A percentile compares a stretch with the other conserved stretches of the same genome.
Evolutionary conservation across 1,284 basidiomycete genomes (phyloP).

Genomic region (Xerocomus amazonicus): DNA sequence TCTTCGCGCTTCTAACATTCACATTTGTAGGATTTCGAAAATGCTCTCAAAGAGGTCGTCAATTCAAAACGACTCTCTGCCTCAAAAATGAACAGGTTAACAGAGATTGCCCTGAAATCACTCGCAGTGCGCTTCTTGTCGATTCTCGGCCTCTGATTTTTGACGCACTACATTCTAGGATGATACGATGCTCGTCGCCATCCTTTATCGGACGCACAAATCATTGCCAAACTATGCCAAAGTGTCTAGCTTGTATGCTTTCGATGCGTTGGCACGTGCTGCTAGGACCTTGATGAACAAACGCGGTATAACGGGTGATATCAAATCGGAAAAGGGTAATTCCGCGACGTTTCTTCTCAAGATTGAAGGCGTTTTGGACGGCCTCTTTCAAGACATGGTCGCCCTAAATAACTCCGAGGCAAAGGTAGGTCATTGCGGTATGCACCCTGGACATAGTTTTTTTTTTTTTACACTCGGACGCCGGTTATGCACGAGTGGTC

Average conservation of each 20-base stretch:
- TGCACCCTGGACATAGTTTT: conserved; percentile 7
- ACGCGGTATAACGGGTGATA: conserved; percentile 53
- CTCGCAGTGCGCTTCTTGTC: conserved; percentile 56
- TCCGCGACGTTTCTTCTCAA: conserved; percentile 80
- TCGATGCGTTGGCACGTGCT: conserved; percentile 85
- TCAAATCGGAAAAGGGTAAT: conserved; percentile 61
- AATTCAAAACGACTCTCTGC: conserved; percentile 77
- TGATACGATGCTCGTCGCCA: conserved; percentile 82
- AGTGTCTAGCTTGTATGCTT: conserved; percentile 82
- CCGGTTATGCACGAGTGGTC: conserved; percentile 8
- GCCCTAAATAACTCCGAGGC: conserved; percentile 60
- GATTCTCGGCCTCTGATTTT: conserved; percentile 1
- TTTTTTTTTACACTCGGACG: background rate
- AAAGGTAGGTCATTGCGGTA: conserved; percentile 65
- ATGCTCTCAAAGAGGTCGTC: conserved; percentile 74
- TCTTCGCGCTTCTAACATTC: conserved; percentile 3
- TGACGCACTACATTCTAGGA: conserved; percentile 42
- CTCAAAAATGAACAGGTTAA: conserved; percentile 75
- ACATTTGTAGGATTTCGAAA: conserved; percentile 66
- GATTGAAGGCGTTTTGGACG: conserved; percentile 81
- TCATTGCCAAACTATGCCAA: conserved; percentile 64
- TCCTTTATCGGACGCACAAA: conserved; percentile 82
- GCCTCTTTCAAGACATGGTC: conserved; percentile 78
- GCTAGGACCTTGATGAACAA: conserved; percentile 70
- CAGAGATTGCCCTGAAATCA: conserved; percentile 66